These are phyloP conservation scores for Seiridium unicorne DNA, from an alignment of 2,329 filamentous ascomycete species.

Conservation along the genomic window DNA sequence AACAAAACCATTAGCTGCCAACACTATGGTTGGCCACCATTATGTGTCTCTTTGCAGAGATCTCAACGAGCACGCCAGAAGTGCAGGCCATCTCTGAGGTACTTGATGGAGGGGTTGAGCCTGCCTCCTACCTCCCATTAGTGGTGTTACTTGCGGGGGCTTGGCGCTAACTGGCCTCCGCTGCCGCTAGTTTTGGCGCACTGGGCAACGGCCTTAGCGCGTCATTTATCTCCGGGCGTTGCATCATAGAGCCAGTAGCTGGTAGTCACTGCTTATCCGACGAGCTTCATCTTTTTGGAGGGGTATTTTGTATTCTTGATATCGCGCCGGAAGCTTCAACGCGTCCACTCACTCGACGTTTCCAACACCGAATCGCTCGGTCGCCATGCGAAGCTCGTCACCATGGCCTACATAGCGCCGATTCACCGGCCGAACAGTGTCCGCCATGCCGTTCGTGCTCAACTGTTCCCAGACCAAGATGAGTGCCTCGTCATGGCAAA, in stretches of 20 bases:
- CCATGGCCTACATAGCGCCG: conserved; percentile 91
- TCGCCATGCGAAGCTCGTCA: conserved; percentile 21
- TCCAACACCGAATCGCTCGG: background rate
- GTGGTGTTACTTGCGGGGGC: no score
- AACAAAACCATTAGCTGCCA: no score
- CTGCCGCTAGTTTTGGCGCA: no score
- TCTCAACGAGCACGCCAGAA: no score
- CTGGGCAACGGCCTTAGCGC: no score
- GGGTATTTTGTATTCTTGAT: background rate
- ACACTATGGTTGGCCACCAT: no score
- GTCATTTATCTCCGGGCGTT: conserved; percentile 5
- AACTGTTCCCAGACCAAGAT: conserved; percentile 70
- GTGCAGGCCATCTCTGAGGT: no score
- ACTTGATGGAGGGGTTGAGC: no score
- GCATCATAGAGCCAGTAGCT: conserved; percentile 6
- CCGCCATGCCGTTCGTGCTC: conserved; percentile 80
- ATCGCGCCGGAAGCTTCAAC: background rate
- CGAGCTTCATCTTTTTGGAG: conserved; percentile 4
- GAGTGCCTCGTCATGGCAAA: conserved; percentile 90
- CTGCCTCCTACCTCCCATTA: no score
- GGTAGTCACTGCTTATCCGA: conserved; percentile 1
- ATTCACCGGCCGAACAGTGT: conserved; percentile 92
- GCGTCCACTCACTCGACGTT: background rate
- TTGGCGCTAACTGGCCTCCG: no score
- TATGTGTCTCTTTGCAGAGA: no score